These are phyloP conservation scores for Saprolegnia diclina DNA, from an alignment of 352 stramenopile genomes.

Conservation along the genomic window DNA sequence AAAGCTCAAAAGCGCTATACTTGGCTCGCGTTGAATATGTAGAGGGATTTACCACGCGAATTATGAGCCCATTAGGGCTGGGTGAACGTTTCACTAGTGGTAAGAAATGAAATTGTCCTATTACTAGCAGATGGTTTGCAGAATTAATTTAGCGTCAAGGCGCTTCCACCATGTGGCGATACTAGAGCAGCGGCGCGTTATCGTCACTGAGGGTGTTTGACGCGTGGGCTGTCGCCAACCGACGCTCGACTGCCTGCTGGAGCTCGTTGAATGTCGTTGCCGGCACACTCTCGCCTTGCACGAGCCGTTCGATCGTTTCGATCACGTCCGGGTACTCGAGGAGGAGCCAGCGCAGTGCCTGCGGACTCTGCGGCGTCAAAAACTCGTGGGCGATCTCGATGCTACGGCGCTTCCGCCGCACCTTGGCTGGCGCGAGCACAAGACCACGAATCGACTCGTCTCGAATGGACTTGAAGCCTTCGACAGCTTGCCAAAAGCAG, in stretches of 20 bases:
- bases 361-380: not conserved
- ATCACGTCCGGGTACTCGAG: constrained; percentile 2
- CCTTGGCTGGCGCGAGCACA: constrained; percentile 4
- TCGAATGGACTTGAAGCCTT: constrained; percentile 24
- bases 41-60: no score
- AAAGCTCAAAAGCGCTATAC: no score
- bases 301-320: not conserved
- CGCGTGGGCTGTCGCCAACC: no score
- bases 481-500: constrained; percentile 21
- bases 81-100: no score
- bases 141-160: no score
- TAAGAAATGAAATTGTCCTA: no score
- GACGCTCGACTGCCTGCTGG: not conserved
- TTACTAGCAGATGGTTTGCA: no score
- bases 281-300: not conserved
- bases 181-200: no score
- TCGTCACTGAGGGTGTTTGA: no score
- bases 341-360: constrained; percentile 1
- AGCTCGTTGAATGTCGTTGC: not conserved
- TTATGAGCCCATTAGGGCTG: no score
- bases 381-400: constrained; percentile 15
- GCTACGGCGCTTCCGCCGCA: not conserved
- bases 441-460: constrained; percentile 7
- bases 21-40: no score
- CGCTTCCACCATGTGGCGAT: no score